Conservation (phyloP, 2,329 filamentous ascomycete species). For the Emergomyces pasteurianus region DNA sequence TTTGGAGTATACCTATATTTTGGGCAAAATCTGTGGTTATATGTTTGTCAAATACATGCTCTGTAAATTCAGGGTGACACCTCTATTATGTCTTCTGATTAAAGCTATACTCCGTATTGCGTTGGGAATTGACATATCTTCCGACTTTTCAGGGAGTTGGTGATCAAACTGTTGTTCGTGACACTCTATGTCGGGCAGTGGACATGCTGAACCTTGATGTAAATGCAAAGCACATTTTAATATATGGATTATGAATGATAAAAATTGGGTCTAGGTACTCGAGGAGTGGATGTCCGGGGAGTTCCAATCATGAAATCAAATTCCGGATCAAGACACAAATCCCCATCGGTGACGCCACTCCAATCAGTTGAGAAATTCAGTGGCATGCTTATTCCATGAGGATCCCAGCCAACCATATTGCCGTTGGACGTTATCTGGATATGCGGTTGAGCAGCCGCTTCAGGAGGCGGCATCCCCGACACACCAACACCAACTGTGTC, state of each 20-base stretch:
- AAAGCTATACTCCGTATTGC: too few species aligned
- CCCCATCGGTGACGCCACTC: neutral
- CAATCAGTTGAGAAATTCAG: conserved; percentile 2
- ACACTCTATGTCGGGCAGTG: conserved; percentile 19
- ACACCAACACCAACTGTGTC: neutral
- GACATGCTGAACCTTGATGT: neutral
- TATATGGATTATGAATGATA: neutral
- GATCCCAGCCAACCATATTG: neutral
- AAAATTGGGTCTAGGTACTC: neutral
- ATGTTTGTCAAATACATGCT: neutral
- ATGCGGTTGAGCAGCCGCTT: neutral
- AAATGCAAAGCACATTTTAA: neutral
- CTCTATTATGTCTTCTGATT: too few species aligned
- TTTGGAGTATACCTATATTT: too few species aligned
- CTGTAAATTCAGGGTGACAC: neutral
- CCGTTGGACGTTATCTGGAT: neutral
- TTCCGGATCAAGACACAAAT: conserved; percentile 2
- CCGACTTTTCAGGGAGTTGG: neutral
- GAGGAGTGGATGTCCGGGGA: neutral
- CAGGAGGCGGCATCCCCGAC: neutral
- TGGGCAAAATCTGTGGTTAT: neutral
- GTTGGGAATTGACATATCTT: neutral
- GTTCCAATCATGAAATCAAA: conserved; percentile 3
- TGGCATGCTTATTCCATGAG: neutral
- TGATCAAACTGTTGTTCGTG: neutral